Conservation (phyloP, 129 eudicot genomes). For the Scalesia atractyloides region DNA sequence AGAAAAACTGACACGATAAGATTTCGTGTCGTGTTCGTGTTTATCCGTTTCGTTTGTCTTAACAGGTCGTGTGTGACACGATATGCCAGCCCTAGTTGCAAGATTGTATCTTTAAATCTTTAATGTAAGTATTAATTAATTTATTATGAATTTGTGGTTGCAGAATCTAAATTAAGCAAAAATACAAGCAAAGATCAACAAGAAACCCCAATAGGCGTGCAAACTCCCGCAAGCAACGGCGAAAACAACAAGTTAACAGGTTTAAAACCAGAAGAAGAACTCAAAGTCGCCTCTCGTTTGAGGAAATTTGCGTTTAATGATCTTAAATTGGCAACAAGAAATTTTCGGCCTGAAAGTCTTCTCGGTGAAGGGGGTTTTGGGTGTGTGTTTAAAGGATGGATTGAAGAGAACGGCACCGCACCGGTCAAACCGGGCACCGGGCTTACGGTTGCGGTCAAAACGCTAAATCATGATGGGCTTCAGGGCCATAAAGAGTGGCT, state of each 20-base stretch:
- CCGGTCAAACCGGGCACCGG: constrained; percentile 99
- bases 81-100: too few relatives aligned
- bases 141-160: constrained; percentile 7
- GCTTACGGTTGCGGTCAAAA: constrained; percentile 93
- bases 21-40: too few relatives aligned
- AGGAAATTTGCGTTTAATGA: constrained; percentile 84
- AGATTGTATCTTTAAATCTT: constrained; percentile 6
- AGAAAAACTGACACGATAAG: too few relatives aligned
- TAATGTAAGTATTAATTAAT: constrained; percentile 26
- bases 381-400: constrained; percentile 96
- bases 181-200: constrained; percentile 64
- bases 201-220: constrained; percentile 39
- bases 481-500: constrained; percentile 99
- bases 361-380: constrained; percentile 96
- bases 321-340: constrained; percentile 85
- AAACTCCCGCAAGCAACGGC: constrained; percentile 63
- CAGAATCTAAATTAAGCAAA: constrained; percentile 66
- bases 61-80: too few relatives aligned
- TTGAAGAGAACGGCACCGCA: constrained; percentile 95
- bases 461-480: constrained; percentile 95
- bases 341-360: constrained; percentile 93
- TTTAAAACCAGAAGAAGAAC: constrained; percentile 74
- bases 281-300: constrained; percentile 78
- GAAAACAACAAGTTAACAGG: constrained; percentile 60
- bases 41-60: too few relatives aligned